phyloP scores from a whole-genome alignment of 345 rosid genomes.

The Pistacia integerrima region DNA sequence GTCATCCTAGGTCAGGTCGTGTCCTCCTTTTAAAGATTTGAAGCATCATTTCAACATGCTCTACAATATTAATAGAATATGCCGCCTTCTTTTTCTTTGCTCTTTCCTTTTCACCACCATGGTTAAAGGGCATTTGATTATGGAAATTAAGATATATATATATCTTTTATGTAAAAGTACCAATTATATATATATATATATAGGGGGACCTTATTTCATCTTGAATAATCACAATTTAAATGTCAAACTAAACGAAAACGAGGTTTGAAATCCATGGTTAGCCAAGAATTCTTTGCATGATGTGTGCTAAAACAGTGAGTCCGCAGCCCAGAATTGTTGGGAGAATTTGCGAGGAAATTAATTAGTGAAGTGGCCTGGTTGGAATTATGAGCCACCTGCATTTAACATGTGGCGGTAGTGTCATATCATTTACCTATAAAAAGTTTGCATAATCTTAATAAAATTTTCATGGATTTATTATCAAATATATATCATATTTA shows the following conservation, averaged over 20 bases:
- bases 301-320: neutral
- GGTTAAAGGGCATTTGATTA: too few species aligned
- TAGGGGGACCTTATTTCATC: too few species aligned
- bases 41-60: neutral
- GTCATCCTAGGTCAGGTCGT: too few species aligned
- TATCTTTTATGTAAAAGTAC: too few species aligned
- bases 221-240: neutral
- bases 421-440: neutral
- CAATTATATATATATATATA: too few species aligned
- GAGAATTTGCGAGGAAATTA: neutral
- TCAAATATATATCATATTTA: too few species aligned
- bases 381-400: conserved; percentile 4
- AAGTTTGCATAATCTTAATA: too few species aligned
- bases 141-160: too few species aligned
- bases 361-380: too few species aligned
- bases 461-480: too few species aligned
- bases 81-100: neutral
- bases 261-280: neutral
- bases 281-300: neutral
- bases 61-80: neutral
- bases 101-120: neutral
- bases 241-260: too few species aligned
- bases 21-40: neutral
- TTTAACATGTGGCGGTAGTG: neutral
- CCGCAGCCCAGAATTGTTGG: neutral